Base-by-base conservation (phyloP, 306 rosid species). In the Cucurbita maxima region DNA sequence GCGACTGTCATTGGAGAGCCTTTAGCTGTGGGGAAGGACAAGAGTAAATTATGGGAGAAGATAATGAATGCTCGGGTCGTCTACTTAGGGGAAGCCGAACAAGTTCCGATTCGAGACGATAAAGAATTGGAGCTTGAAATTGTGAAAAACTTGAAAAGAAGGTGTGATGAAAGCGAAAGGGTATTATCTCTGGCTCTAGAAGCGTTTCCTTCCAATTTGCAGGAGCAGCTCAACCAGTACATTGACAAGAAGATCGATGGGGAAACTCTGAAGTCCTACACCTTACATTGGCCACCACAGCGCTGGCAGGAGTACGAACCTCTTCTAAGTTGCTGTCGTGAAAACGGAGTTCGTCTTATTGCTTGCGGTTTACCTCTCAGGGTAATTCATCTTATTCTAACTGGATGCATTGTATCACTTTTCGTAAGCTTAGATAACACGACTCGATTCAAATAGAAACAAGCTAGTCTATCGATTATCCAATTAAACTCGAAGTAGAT, bases 251-350 rank as follows among this genome's bases (percentile, higher is more conserved):
- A 86, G 85, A 93, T 93, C 72, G 96, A 93, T 75, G 98, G 87
- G 73, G 96, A 87, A 77, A 83, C 92, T 67, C 83, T 93, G 79
- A 90, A 87, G 74, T 73, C 88, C 50, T 78, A 75, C 75, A 72
- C 82, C 55, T 54, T 77, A 16, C 88, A 90, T 76, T 93, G 98
- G 98, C 86, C 98, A 1, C 86, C 88, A 34, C 79, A 85, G 76
- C 83, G 94, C 38, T 93, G 98, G 97, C 88, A 89, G 84, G 98
- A 93, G 72, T 93, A 90, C 74, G 97, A 90, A 79, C 98, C 98
- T 76, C 88, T 89, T 80, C 86, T 93, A 16, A 87, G 80, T 72
- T 93, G 82, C 81, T 90, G 96, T 76, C 86, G 84, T 36, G 97
- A 90, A 56, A 88, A 84, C 34, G 96, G 89, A 78, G 82, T 93